Base-by-base conservation (phyloP, 345 rosid genomes). In the Jatropha curcas region DNA sequence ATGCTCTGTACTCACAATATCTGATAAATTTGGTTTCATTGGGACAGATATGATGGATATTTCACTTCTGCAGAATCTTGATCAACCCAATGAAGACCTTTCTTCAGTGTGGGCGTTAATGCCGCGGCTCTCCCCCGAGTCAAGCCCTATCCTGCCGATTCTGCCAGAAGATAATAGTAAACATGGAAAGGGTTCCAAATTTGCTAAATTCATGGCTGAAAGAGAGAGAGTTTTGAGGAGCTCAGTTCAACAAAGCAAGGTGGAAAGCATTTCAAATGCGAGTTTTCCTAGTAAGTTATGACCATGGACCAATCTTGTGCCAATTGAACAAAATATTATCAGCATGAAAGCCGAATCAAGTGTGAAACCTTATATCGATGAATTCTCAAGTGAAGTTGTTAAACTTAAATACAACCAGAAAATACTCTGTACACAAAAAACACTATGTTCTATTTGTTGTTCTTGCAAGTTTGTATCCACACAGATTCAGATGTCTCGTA, bases 51-150 rank as follows among this genome's bases (percentile, higher is more conserved):
- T 84, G 91, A 69, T 61, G 60, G 84, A 87, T 45, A 34, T 75
- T 43, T 78, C 85, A 28, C 71, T 82, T 67, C 85, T 92, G 53
- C 83, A 87, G 77, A 73, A 81, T 79, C 90, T 94, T 22, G 97
- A 90, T 77, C 86, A 72, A 67, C 92, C 92, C 45, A 81, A 89
- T 61, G 76, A 88, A 56, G 77, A 85, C 41, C 89, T 92, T 35
- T 84, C 93, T 24, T 84, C 89, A 2, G 80, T 92, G 34, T 90
- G 98, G 97, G 92, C 92, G n/a, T 76, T 92, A 84, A 84, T 90
- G 87, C 92, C 96, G 14, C 85, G 90, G 7, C 77, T 88, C 48
- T 70, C 94, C 69, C 88, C 90, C 16, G 83, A 85, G 84, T 84
- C 77, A 41, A 79, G 62, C 35, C 90, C 89, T 67, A 71, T 76